Evolutionary conservation across 495 filamentous ascomycete species (phyloP).

Genomic region (Penicillium chermesinum): DNA sequence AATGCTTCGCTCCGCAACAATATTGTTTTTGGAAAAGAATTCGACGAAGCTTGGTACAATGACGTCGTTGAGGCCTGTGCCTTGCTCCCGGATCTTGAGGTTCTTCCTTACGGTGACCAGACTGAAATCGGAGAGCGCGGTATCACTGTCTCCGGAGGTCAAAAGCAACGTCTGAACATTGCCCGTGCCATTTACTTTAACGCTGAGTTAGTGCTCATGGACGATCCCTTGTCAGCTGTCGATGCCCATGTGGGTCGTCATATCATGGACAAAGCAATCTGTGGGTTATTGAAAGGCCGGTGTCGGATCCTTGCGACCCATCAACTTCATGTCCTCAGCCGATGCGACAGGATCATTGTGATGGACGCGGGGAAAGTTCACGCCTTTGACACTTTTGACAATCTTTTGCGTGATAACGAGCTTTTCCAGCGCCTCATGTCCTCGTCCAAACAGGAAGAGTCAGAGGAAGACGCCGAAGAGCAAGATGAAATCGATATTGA

Average conservation of each 20-base stretch:
- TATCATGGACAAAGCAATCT: slow-evolving; percentile 93
- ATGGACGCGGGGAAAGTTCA: slow-evolving; percentile 81
- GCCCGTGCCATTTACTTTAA: slow-evolving; percentile 82
- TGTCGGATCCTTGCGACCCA: slow-evolving; percentile 90
- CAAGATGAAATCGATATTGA: slow-evolving; percentile 43
- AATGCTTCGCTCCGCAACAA: slow-evolving; percentile 83
- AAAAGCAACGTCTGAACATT: slow-evolving; percentile 67
- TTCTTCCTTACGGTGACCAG: slow-evolving; percentile 51
- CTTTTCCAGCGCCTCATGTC: slow-evolving; percentile 79
- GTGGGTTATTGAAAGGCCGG: slow-evolving; percentile 82
- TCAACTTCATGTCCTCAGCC: slow-evolving; percentile 84
- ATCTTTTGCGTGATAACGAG: slow-evolving; percentile 70
- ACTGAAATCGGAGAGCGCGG: slow-evolving; percentile 60
- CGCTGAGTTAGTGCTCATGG: slow-evolving; percentile 75
- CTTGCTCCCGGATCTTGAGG: slow-evolving; percentile 50
- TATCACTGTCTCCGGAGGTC: slow-evolving; percentile 61
- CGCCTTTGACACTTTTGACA: slow-evolving; percentile 81
- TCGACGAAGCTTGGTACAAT: slow-evolving; percentile 49
- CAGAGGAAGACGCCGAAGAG: slow-evolving; percentile 40
- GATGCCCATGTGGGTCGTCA: slow-evolving; percentile 87
- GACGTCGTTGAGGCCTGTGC: slow-evolving; percentile 55
- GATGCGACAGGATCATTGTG: slow-evolving; percentile 86
- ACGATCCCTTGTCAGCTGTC: slow-evolving; percentile 77
- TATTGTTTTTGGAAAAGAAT: slow-evolving; percentile 78
- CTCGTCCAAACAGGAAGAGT: slow-evolving; percentile 69